phyloP scores from a whole-genome alignment of 768 basidiomycete species.

The Wakefieldia striispora region DNA sequence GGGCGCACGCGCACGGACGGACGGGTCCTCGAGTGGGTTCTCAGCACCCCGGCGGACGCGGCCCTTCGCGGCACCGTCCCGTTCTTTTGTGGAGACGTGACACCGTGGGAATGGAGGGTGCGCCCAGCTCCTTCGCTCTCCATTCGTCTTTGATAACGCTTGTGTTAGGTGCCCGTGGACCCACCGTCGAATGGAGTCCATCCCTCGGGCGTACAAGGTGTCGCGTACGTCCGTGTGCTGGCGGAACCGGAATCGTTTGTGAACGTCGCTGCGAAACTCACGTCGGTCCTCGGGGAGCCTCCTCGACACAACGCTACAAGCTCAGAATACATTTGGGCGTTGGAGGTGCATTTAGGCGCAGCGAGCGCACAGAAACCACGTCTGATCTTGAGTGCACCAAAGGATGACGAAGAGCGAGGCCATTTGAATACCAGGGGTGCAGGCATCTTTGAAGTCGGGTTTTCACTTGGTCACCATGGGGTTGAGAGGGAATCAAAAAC shows the following conservation, averaged over 20 bases:
- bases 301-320: conserved; percentile 29
- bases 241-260: conserved; percentile 30
- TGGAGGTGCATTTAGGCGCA: conserved; percentile 35
- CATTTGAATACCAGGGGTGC: conserved; percentile 30
- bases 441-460: conserved; percentile 55
- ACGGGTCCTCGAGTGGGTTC: conserved; percentile 54
- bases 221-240: conserved; percentile 50
- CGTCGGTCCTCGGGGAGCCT: conserved; percentile 45
- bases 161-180: conserved; percentile 46
- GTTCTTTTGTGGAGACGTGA: conserved; percentile 76
- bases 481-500: conserved; percentile 36
- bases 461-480: conserved; percentile 36
- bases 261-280: conserved; percentile 38
- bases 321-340: conserved; percentile 38
- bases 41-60: conserved; percentile 38
- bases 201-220: conserved; percentile 46
- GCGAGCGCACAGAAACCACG: conserved; percentile 15
- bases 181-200: conserved; percentile 49
- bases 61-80: conserved; percentile 42
- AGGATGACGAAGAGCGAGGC: conserved; percentile 33
- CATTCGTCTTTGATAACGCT: not conserved
- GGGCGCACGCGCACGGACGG: conserved; percentile 61
- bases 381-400: conserved; percentile 39
- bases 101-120: conserved; percentile 58
- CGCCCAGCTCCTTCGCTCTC: conserved; percentile 7